These are phyloP conservation scores for Mortierella sp. DNA, from an alignment of 371 early-diverging fungal genomes.

Conservation along the genomic window DNA sequence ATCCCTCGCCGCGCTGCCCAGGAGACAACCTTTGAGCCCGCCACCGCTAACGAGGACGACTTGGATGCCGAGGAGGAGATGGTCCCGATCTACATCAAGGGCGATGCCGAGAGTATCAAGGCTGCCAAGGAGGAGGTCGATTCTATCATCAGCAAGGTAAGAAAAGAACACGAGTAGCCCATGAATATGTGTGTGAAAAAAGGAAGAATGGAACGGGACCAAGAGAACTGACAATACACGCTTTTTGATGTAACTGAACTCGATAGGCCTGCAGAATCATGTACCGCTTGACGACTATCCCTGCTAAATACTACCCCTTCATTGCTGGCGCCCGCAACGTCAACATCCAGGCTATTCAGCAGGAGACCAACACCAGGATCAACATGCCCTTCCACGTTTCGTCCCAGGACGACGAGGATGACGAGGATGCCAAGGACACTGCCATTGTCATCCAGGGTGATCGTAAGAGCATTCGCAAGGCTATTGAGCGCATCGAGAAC, in stretches of 20 bases:
- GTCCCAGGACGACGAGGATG: conserved; percentile 59
- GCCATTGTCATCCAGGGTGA: conserved; percentile 64
- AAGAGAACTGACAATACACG: neutral
- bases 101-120: conserved; percentile 86
- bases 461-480: conserved; percentile 74
- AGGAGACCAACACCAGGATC: conserved; percentile 79
- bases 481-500: conserved; percentile 71
- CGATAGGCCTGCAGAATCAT: conserved; percentile 56
- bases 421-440: conserved; percentile 63
- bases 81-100: conserved; percentile 82
- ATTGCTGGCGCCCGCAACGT: conserved; percentile 83
- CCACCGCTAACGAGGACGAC: conserved; percentile 61
- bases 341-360: conserved; percentile 66
- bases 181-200: neutral
- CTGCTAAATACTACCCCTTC: conserved; percentile 81
- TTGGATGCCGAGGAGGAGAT: conserved; percentile 69
- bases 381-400: conserved; percentile 80
- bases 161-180: conserved; percentile 29
- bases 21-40: conserved; percentile 54
- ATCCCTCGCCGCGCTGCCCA: conserved; percentile 76
- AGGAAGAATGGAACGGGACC: neutral
- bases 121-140: conserved; percentile 91
- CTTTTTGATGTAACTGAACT: conserved; percentile 13
- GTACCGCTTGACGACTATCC: conserved; percentile 60
- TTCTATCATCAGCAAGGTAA: conserved; percentile 83